phyloP scores from a whole-genome alignment of 2,329 filamentous ascomycete genomes.

The Neopestalotiopsis rosae region DNA sequence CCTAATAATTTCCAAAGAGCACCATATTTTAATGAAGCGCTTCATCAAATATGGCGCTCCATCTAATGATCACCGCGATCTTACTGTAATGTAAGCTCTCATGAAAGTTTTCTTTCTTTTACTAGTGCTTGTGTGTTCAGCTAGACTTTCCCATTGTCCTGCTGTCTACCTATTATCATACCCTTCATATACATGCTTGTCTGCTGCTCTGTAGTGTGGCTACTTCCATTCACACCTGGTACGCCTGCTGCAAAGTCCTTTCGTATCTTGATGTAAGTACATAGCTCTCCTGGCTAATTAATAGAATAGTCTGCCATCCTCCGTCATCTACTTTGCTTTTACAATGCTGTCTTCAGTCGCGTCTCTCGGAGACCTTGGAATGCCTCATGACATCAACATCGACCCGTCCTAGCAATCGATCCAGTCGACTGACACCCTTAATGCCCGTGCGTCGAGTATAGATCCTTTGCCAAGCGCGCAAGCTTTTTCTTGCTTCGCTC shows the following conservation, averaged over 20 bases:
- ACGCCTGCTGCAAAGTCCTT: not conserved
- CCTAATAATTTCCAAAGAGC: no score
- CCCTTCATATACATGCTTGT: not conserved
- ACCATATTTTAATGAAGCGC: no score
- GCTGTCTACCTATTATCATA: not conserved
- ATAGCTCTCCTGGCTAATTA: not conserved
- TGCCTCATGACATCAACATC: conserved; percentile 2
- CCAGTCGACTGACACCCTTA: conserved; percentile 40
- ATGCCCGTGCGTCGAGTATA: conserved; percentile 50
- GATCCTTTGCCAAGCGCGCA: conserved; percentile 53
- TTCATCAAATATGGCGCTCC: no score
- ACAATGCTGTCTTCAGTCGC: not conserved
- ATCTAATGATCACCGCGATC: no score
- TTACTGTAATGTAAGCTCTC: no score
- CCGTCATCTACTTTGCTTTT: not conserved
- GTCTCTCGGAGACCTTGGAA: not conserved
- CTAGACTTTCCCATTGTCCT: not conserved
- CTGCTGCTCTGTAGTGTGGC: not conserved
- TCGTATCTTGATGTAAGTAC: not conserved
- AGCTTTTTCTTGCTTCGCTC: conserved; percentile 50
- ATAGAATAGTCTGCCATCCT: not conserved
- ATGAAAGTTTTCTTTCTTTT: not conserved
- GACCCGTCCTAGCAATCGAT: conserved; percentile 29
- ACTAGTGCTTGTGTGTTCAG: not conserved
- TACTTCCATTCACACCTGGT: not conserved